These are phyloP conservation scores for Micractinium conductrix DNA, from an alignment of 139 green algal genomes.

Conservation along the genomic window DNA sequence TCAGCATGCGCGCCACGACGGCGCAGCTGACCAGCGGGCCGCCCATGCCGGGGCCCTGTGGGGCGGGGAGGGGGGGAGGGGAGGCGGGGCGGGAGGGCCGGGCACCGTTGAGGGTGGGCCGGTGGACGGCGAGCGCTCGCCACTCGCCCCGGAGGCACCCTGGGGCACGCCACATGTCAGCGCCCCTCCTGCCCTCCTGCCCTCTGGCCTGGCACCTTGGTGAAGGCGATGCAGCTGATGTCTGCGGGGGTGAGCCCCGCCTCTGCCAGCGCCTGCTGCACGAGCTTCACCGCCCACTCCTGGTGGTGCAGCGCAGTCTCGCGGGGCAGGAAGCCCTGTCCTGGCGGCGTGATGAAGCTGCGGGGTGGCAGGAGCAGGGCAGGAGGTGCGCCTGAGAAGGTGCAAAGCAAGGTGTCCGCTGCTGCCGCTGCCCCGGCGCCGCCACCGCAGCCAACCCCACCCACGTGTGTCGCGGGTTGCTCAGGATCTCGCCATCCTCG, in stretches of 20 bases:
- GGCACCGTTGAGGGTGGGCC: no score
- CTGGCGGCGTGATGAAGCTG: conserved; percentile 85
- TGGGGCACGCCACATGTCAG: no score
- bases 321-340: conserved; percentile 85
- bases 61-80: neutral
- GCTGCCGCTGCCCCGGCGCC: neutral
- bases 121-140: no score
- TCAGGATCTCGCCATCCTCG: conserved; percentile 76
- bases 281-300: conserved; percentile 59
- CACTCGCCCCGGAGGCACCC: no score
- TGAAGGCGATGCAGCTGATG: conserved; percentile 82
- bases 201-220: conserved; percentile 60
- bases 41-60: conserved; percentile 91
- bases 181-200: no score
- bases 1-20: conserved; percentile 84
- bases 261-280: conserved; percentile 71
- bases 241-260: conserved; percentile 61
- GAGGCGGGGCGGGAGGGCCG: neutral
- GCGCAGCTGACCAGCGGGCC: conserved; percentile 81
- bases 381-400: neutral
- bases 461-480: conserved; percentile 88
- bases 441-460: neutral
- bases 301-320: conserved; percentile 91
- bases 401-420: neutral
- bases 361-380: neutral